Evolutionary conservation across 257 asterid genomes (phyloP).

Genomic region (Solanum sejunctum): DNA sequence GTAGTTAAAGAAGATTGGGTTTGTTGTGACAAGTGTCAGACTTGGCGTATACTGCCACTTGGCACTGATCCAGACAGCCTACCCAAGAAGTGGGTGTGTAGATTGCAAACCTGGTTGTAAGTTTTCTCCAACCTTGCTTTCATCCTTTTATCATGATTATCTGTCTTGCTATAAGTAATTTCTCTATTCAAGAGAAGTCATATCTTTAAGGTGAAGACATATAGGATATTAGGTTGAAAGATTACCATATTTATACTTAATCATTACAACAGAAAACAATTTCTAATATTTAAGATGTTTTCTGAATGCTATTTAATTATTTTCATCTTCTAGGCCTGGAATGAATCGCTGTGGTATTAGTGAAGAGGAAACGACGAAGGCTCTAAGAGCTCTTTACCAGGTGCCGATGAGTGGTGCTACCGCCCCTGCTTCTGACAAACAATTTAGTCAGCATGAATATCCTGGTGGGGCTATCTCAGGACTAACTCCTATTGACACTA

Average conservation of each 20-base stretch:
- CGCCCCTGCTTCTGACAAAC: conserved; percentile 34
- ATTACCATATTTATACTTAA: background rate
- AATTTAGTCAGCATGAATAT: conserved; percentile 24
- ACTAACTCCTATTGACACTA: conserved; percentile 29
- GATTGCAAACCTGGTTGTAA: conserved; percentile 98
- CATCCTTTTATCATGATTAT: background rate
- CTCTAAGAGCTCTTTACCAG: conserved; percentile 70
- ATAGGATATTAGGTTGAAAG: background rate
- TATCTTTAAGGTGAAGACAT: background rate
- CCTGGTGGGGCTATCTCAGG: conserved; percentile 26
- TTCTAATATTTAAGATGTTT: background rate
- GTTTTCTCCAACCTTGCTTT: conserved; percentile 18
- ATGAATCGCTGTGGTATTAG: conserved; percentile 77
- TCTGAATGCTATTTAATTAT: conserved; percentile 6
- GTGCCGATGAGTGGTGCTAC: conserved; percentile 35
- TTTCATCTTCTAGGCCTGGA: conserved; percentile 57
- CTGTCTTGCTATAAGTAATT: background rate
- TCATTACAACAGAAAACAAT: conserved; percentile 3
- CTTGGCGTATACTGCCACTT: conserved; percentile 93
- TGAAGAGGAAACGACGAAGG: conserved; percentile 77
- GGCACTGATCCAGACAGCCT: conserved; percentile 75
- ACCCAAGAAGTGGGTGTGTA: conserved; percentile 87
- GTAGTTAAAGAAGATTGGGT: conserved; percentile 86
- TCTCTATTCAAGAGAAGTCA: background rate
- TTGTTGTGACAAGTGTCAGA: conserved; percentile 66